Base-by-base conservation (phyloP, 2,329 filamentous ascomycete genomes). In the Talaromyces sp. region DNA sequence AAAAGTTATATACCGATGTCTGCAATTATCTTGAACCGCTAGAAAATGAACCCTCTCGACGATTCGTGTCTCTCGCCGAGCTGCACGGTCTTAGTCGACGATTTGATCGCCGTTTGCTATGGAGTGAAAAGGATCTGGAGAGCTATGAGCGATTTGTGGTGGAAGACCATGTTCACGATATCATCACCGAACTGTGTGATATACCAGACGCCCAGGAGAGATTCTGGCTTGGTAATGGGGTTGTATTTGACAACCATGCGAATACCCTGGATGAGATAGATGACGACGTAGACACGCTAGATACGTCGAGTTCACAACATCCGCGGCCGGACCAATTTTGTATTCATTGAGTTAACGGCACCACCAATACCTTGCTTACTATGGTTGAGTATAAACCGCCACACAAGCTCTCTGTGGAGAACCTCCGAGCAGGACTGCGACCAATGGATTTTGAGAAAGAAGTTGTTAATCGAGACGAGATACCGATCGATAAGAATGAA, bases 361-460 rank as follows among this genome's bases (percentile, higher is more conserved):
- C 58, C 17, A 55, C 32, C 0, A 64, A 59, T 35, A 64, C 58
- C 2, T 55, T 67, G 7, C 55, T 68, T 0, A 64, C 54, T 10
- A 65, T 62, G n/a, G 53, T 66, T 4, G 59, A 65, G 50, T 66
- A 67, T 21, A 68, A 68, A 52, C 64, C 63, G 21, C 63, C 62
- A 21, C 59, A 68, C 21, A 68, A 69, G 58, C 63, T 68, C 2
- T 58, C 63, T 17, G 29, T 43, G 2, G 35, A 57, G 49, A 54
- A 58, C 46, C 60, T 69, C 43, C 63, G 58, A 13, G 24, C 21
- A 14, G 64, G 63, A 21, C 62, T 69, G 7, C 59, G 53, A 51
- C 51, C 58, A 13, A 68, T 67, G 60, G 59, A 66, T 10, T 63
- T 69, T 27, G 67, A 54, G 58, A 14, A 63, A 24, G 59, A 66